Evolutionary conservation across 768 basidiomycete species (phyloP).

Genomic region (Kwoniella dejecticola): DNA sequence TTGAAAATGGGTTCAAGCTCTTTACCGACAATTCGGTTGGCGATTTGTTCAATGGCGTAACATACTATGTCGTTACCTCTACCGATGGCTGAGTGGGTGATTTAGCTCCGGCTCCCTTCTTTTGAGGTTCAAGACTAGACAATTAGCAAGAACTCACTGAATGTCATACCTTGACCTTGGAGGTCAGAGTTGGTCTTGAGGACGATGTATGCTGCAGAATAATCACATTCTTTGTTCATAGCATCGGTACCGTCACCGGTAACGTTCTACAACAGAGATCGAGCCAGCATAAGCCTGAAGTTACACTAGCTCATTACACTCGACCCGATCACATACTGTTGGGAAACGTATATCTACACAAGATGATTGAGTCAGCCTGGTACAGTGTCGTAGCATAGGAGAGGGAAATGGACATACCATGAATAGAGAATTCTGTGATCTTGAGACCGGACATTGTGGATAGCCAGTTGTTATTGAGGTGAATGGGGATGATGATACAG

Average conservation of each 20-base stretch:
- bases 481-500: not conserved
- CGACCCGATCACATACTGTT: constrained; percentile 57
- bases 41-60: constrained; percentile 74
- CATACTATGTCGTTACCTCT: constrained; percentile 96
- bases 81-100: constrained; percentile 51
- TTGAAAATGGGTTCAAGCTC: constrained; percentile 77
- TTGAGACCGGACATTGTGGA: constrained; percentile 41
- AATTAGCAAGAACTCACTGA: constrained; percentile 37
- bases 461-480: not conserved
- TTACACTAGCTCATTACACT: not conserved
- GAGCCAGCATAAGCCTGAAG: not conserved
- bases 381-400: not conserved
- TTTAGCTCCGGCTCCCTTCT: too few species aligned
- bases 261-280: constrained; percentile 60
- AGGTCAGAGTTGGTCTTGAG: constrained; percentile 71
- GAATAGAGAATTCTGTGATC: constrained; percentile 52
- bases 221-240: constrained; percentile 96
- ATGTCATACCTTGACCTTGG: constrained; percentile 65
- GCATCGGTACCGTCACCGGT: constrained; percentile 92
- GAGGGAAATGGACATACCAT: constrained; percentile 41
- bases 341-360: constrained; percentile 82
- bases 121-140: too few species aligned
- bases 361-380: constrained; percentile 8
- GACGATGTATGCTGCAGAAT: constrained; percentile 87
- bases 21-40: constrained; percentile 77